Conservation (phyloP, 1,284 basidiomycete species). For the Fomitopsis pinicola region DNA sequence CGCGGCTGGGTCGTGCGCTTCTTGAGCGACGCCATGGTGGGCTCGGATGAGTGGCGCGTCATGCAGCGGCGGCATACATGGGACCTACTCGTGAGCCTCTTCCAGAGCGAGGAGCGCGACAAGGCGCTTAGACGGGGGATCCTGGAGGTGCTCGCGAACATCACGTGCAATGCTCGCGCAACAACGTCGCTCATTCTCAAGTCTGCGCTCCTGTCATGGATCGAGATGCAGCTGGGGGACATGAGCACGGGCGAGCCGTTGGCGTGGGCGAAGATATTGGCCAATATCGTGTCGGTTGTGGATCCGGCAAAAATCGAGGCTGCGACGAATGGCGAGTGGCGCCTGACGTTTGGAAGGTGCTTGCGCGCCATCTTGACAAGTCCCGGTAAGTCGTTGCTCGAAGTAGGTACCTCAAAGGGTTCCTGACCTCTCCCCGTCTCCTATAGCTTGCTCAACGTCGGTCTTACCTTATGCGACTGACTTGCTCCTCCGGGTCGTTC, state of each 20-base stretch:
- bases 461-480: constrained; percentile 30
- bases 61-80: constrained; percentile 82
- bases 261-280: constrained; percentile 66
- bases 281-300: constrained; percentile 57
- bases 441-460: constrained; percentile 18
- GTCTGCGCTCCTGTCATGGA: constrained; percentile 71
- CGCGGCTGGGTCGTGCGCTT: constrained; percentile 86
- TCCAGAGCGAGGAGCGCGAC: constrained; percentile 61
- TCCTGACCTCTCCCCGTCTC: background rate
- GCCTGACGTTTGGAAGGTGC: constrained; percentile 46
- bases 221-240: constrained; percentile 62
- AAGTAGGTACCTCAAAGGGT: too few relatives aligned
- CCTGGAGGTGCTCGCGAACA: constrained; percentile 70
- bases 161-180: constrained; percentile 66
- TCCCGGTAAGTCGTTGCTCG: constrained; percentile 13
- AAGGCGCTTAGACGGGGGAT: constrained; percentile 49
- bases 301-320: constrained; percentile 45
- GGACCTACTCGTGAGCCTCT: constrained; percentile 82
- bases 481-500: constrained; percentile 38
- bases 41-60: constrained; percentile 76
- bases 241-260: constrained; percentile 40
- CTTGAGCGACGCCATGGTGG: constrained; percentile 75
- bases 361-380: constrained; percentile 37
- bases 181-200: constrained; percentile 65
- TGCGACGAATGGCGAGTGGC: constrained; percentile 55